Base-by-base conservation (phyloP, 768 basidiomycete species). In the Xanthoconium purpureum region DNA sequence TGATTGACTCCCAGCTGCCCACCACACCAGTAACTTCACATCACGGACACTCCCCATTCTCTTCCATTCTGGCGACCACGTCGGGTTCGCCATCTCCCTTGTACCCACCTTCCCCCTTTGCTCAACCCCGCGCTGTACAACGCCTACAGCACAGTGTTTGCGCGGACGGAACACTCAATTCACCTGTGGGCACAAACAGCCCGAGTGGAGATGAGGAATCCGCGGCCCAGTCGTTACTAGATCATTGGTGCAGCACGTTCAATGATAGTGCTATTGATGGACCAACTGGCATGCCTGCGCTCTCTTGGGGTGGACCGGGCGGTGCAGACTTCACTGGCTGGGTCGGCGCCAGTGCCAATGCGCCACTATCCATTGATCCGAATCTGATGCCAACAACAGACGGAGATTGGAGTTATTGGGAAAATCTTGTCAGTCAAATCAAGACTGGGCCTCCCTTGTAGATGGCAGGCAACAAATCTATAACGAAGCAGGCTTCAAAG, bases 191-290 rank as follows among this genome's bases (percentile, higher is more conserved):
- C 17, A 81, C 86, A 24, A 82, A 81, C n/a, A 90, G 88, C 65
- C 89, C 87, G 2, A 70, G 68, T 49, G 85, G 80, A 43, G 91
- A 91, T 46, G 90, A 88, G 11, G 85, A 91, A 65, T 84, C 81
- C 28, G 77, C 86, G 8, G 89, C 90, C 5, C 91, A 94, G 65
- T 82, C 82, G 12, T 69, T 94, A 53, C 75, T 94, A 46, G 90
- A 94, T 68, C 87, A 91, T 58, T 93, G 91, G 91, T 88, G 84
- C 65, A 87, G 85, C 58, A 84, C 85, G n/a, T 82, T 91, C 60
- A 88, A 83, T 65, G 87, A 85, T 55, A 80, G 84, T 12, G 78
- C 80, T 3, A 62, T 83, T 3, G 84, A 87, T 61, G 74, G 78
- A 20, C 68, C 77, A 3, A 74, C 75, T 20, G 77, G 78, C 30